A percentile compares a stretch with the other conserved stretches of the same genome.
phyloP scores from a whole-genome alignment of 345 rosid genomes.

The Hibiscus mutabilis region DNA sequence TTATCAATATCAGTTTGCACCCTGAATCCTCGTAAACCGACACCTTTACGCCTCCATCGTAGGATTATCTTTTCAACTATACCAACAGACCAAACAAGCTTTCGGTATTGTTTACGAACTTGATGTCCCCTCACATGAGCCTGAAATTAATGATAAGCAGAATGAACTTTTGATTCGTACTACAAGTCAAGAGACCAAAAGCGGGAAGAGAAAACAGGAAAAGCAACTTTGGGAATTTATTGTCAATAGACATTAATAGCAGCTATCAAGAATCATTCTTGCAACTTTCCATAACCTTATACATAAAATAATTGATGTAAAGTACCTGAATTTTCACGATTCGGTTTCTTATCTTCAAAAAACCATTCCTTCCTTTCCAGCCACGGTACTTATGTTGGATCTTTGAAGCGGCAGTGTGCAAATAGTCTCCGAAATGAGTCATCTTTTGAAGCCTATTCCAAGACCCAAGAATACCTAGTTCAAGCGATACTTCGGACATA shows the following conservation, averaged over 20 bases:
- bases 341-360: slow-evolving; percentile 42
- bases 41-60: slow-evolving; percentile 61
- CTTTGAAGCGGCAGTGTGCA: slow-evolving; percentile 51
- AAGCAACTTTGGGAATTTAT: background rate
- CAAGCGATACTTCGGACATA: slow-evolving; percentile 31
- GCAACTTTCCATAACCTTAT: background rate
- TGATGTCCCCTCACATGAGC: slow-evolving; percentile 69
- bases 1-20: slow-evolving; percentile 9
- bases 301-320: background rate
- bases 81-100: slow-evolving; percentile 56
- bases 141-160: slow-evolving; percentile 24
- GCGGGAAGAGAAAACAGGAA: background rate
- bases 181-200: background rate
- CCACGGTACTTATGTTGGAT: slow-evolving; percentile 64
- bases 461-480: slow-evolving; percentile 41
- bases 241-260: background rate
- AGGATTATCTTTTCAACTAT: slow-evolving; percentile 56
- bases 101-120: slow-evolving; percentile 52
- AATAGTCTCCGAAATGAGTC: slow-evolving; percentile 47
- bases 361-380: slow-evolving; percentile 59
- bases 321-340: slow-evolving; percentile 62
- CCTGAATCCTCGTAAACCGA: slow-evolving; percentile 55
- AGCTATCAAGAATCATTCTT: background rate
- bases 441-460: slow-evolving; percentile 29
- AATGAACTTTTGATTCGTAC: background rate